These are phyloP conservation scores for Puya raimondii DNA, from an alignment of 176 grass and related monocot genomes.

Conservation along the genomic window DNA sequence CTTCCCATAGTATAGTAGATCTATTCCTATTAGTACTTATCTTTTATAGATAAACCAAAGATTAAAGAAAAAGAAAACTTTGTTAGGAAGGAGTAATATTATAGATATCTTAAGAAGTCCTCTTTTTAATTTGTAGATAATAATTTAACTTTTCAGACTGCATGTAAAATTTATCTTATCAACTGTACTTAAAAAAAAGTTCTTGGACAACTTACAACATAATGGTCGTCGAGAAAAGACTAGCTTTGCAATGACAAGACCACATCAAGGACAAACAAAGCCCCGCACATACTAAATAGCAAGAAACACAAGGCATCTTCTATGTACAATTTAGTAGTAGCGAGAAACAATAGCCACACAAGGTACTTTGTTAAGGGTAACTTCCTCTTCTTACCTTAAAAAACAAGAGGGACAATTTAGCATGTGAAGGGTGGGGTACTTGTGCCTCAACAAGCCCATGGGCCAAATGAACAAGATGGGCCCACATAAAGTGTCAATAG, in stretches of 20 bases:
- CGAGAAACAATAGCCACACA: neutral
- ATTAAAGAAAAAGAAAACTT: too few relatives aligned
- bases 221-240: too few relatives aligned
- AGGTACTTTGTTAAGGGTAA: neutral
- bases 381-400: neutral
- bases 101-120: too few relatives aligned
- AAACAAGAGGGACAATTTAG: neutral
- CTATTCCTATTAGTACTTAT: too few relatives aligned
- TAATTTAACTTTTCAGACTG: too few relatives aligned
- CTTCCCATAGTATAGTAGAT: too few relatives aligned
- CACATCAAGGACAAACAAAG: neutral
- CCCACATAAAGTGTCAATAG: neutral
- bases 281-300: neutral
- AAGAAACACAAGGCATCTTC: conserved; percentile 5
- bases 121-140: too few relatives aligned
- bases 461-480: neutral
- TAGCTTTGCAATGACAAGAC: conserved; percentile 1
- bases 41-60: too few relatives aligned
- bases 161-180: too few relatives aligned
- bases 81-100: too few relatives aligned
- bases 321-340: neutral
- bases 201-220: too few relatives aligned
- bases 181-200: too few relatives aligned
- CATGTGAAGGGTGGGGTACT: neutral
- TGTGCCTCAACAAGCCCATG: neutral